A percentile compares a stretch with the other conserved stretches of the same genome.
Evolutionary conservation across 306 rosid genomes (phyloP).

Genomic region (Begonia fuchsioides): DNA sequence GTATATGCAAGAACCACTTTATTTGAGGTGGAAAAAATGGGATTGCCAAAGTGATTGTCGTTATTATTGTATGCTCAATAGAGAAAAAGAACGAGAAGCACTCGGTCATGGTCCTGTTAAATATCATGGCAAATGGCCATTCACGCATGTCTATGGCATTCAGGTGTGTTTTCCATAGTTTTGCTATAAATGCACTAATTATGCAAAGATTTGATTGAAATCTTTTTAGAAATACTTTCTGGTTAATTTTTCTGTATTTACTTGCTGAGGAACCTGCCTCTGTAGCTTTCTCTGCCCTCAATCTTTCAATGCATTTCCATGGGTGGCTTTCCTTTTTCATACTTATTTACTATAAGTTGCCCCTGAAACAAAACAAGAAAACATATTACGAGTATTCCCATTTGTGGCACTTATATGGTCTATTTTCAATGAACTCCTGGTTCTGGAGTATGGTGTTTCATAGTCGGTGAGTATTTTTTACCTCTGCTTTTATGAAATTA

Average conservation of each 20-base stretch:
- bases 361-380: conserved; percentile 38
- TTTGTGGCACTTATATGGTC: conserved; percentile 53
- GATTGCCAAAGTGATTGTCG: conserved; percentile 88
- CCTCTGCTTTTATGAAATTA: neutral
- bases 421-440: conserved; percentile 50
- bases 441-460: conserved; percentile 67
- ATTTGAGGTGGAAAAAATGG: conserved; percentile 92
- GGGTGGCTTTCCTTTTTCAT: conserved; percentile 60
- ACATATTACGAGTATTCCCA: conserved; percentile 33
- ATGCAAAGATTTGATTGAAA: no score
- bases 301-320: conserved; percentile 57
- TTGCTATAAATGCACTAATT: no score
- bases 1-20: conserved; percentile 92
- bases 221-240: no score
- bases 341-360: conserved; percentile 46
- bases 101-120: conserved; percentile 67
- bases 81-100: conserved; percentile 73
- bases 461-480: conserved; percentile 37
- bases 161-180: conserved; percentile 35
- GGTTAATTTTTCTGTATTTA: no score
- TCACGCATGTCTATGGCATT: conserved; percentile 72
- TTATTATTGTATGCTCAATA: conserved; percentile 70
- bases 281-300: conserved; percentile 53
- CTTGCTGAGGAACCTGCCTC: conserved; percentile 60
- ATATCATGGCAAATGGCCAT: conserved; percentile 95